Evolutionary conservation across 164 flowering plant genomes (phyloP), one percentile per base, ranked within the genome.

Genomic region (Dillenia turbinata): DNA sequence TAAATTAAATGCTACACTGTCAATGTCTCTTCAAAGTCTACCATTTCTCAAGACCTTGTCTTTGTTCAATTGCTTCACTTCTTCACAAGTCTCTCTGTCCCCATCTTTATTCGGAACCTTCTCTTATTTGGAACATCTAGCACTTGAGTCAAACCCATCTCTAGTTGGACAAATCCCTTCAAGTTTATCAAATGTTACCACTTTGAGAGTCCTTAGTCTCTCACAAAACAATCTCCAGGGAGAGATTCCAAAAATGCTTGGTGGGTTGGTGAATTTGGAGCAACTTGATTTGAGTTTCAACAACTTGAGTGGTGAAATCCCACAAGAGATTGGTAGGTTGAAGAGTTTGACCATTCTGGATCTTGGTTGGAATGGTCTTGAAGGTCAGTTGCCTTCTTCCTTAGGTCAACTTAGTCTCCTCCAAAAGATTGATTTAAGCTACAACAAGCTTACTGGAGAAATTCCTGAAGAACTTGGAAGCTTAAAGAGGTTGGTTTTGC

Each of bases 261-360:
- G 72, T 44, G 55, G 64, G 50, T 54, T 81, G 59, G 68, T 44
- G 6, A 66, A 9, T 10, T 59, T 83, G 67, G 61, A 83, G 68
- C 78, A 76, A 55, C 81, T 83, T 57, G 88, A 81, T 61, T 66
- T 83, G 13, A 75, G 85, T 59, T 68, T 75, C 76, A 83, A 83
- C 78, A 73, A 70, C 14, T 26, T 83, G 0, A 68, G 60, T 61
- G 85, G 88, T 44, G 58, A 71, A 54, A 69, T 83, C 48, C 84
- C 83, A 26, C 53, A 52, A 40, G 77, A 79, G 54, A 64, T 83
- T 61, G 84, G 84, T 22, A 72, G 71, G 52, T 51, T 83, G 58
- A 67, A 61, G 33, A 69, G 71, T 19, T 66, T 83, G 64, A 56
- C 71, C 69, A 81, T 83, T 57, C 66, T 83, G 47, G 82, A 83